These are phyloP conservation scores for Otatea glauca DNA, from an alignment of 176 grass and related monocot genomes.

Conservation along the genomic window DNA sequence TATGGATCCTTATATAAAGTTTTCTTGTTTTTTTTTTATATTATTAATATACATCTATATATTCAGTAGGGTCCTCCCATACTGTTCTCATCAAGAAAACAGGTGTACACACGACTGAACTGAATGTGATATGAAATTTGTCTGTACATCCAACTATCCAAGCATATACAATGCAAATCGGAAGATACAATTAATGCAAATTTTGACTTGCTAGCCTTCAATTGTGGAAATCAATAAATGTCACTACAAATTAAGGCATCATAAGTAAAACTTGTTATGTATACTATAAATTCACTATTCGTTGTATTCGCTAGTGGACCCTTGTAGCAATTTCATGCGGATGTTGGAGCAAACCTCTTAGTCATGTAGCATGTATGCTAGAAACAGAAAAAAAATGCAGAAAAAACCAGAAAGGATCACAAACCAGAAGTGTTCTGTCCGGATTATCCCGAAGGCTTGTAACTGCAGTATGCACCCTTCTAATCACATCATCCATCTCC, in stretches of 20 bases:
- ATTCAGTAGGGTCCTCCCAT: background rate
- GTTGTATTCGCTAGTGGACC: background rate
- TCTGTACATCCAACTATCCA: background rate
- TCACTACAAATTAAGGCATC: background rate
- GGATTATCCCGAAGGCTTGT: constrained; percentile 52
- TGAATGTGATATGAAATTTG: background rate
- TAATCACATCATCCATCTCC: constrained; percentile 97
- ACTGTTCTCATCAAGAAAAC: background rate
- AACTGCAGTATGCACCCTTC: constrained; percentile 57
- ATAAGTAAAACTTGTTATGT: constrained; percentile 19
- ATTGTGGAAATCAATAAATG: background rate
- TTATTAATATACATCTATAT: background rate
- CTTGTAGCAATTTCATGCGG: background rate
- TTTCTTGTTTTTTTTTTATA: background rate
- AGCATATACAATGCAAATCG: constrained; percentile 16
- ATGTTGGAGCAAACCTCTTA: background rate
- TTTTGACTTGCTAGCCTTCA: background rate
- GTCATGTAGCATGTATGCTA: background rate
- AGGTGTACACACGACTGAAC: background rate
- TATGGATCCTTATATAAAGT: background rate
- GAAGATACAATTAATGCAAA: background rate
- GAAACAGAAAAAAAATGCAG: constrained; percentile 20
- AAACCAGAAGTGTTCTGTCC: constrained; percentile 73
- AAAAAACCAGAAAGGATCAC: constrained; percentile 47
- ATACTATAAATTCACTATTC: background rate